Conservation (phyloP, 75 land plant species). For the Chamaecyparis obtusa region DNA sequence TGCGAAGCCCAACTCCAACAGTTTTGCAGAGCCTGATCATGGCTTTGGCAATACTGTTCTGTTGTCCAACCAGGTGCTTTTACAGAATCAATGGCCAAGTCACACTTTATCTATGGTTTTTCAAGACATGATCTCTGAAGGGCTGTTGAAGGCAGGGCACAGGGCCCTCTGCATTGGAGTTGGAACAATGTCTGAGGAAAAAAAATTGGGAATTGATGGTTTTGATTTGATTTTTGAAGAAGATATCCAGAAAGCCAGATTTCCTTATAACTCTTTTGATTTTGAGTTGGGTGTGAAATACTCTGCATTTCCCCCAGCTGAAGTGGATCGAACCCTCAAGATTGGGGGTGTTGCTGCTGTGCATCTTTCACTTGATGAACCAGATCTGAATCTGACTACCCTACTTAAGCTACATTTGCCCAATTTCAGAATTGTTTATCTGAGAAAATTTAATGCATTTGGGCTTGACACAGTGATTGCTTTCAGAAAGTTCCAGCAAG, state of each 20-base stretch:
- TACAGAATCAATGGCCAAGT: constrained; percentile 27
- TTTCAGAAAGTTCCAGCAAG: constrained; percentile 22
- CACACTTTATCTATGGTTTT: constrained; percentile 42
- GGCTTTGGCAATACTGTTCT: not conserved
- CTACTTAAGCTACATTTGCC: constrained; percentile 19
- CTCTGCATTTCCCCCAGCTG: constrained; percentile 19
- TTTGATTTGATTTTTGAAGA: constrained; percentile 23
- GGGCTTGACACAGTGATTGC: constrained; percentile 40
- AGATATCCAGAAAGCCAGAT: constrained; percentile 24
- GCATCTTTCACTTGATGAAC: constrained; percentile 16
- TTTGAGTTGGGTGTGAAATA: constrained; percentile 32
- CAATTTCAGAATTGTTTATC: constrained; percentile 42
- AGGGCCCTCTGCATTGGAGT: constrained; percentile 45
- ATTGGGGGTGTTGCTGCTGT: constrained; percentile 44
- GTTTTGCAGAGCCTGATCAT: not conserved
- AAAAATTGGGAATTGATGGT: not conserved
- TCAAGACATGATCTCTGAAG: constrained; percentile 36
- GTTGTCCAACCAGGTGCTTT: not conserved
- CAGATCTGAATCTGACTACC: constrained; percentile 20
- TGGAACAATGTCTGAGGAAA: not conserved
- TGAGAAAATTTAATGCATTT: constrained; percentile 32
- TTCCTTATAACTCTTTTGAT: constrained; percentile 33
- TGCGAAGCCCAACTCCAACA: not conserved
- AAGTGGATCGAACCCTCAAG: constrained; percentile 42
- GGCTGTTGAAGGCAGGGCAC: constrained; percentile 33